phyloP scores from a whole-genome alignment of 1,284 basidiomycete genomes.

The Irpex sp. region DNA sequence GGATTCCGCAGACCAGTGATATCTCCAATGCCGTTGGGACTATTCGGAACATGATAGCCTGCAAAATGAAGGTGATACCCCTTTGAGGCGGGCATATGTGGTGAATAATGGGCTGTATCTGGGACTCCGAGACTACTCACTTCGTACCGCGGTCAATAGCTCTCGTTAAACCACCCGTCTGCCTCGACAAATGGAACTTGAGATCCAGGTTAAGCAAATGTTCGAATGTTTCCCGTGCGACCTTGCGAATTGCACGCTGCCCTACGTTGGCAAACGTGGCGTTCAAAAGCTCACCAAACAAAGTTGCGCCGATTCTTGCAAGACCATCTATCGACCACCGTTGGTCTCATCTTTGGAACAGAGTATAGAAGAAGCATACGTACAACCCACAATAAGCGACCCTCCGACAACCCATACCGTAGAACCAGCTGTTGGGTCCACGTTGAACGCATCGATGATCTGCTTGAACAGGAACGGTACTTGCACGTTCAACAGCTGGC shows the following conservation, averaged over 20 bases:
- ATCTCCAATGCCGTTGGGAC: slow-evolving; percentile 96
- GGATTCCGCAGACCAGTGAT: slow-evolving; percentile 93
- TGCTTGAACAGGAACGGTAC: slow-evolving; percentile 95
- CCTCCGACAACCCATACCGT: slow-evolving; percentile 93
- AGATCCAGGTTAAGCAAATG: slow-evolving; percentile 91
- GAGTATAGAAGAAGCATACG: slow-evolving; percentile 29
- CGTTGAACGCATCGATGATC: slow-evolving; percentile 87
- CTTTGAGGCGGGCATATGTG: slow-evolving; percentile 36
- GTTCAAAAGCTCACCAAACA: slow-evolving; percentile 92
- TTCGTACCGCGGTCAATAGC: slow-evolving; percentile 98
- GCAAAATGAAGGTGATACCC: slow-evolving; percentile 94
- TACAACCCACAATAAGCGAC: slow-evolving; percentile 87
- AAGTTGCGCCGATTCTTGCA: slow-evolving; percentile 85
- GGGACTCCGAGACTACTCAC: slow-evolving; percentile 38
- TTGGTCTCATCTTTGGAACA: neutral
- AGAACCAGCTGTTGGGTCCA: slow-evolving; percentile 74
- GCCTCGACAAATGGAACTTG: slow-evolving; percentile 89
- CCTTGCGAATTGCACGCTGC: slow-evolving; percentile 90
- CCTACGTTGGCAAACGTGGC: slow-evolving; percentile 97
- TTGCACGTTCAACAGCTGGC: slow-evolving; percentile 85
- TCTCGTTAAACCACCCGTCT: slow-evolving; percentile 93
- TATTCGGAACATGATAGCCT: slow-evolving; percentile 93
- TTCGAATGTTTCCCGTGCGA: slow-evolving; percentile 91
- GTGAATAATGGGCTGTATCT: neutral
- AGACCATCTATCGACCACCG: slow-evolving; percentile 66